phyloP scores from a whole-genome alignment of 306 rosid genomes.

The Sesbania bispinosa region DNA sequence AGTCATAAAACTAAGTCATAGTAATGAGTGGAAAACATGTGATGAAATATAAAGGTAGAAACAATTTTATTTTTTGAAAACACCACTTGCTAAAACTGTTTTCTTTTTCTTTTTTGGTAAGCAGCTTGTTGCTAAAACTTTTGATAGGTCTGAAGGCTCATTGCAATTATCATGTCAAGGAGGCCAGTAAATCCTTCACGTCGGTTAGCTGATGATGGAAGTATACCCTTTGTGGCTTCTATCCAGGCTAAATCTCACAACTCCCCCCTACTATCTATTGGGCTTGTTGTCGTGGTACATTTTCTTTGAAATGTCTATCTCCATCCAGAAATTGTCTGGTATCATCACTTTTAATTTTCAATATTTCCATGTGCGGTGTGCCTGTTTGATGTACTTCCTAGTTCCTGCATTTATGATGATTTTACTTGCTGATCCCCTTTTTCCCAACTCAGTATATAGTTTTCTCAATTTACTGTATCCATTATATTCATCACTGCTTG shows the following conservation, averaged over 20 bases:
- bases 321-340: neutral
- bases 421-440: neutral
- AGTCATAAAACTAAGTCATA: neutral
- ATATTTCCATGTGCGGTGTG: neutral
- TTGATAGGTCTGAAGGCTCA: slow-evolving; percentile 40
- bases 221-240: slow-evolving; percentile 59
- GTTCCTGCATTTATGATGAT: neutral
- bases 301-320: slow-evolving; percentile 7
- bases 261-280: slow-evolving; percentile 79
- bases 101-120: too few relatives aligned
- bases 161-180: slow-evolving; percentile 76
- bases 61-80: slow-evolving; percentile 20
- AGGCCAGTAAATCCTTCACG: slow-evolving; percentile 86
- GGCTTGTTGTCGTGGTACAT: slow-evolving; percentile 79
- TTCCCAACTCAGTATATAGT: neutral
- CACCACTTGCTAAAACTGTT: too few relatives aligned
- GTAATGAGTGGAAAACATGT: neutral
- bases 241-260: slow-evolving; percentile 77
- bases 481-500: neutral
- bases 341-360: slow-evolving; percentile 10
- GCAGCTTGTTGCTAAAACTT: slow-evolving; percentile 18
- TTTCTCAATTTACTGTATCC: neutral
- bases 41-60: neutral
- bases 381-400: slow-evolving; percentile 11
- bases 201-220: slow-evolving; percentile 66